Evolutionary conservation across 805 yeast species (phyloP).

Genomic region (Candida awuae): DNA sequence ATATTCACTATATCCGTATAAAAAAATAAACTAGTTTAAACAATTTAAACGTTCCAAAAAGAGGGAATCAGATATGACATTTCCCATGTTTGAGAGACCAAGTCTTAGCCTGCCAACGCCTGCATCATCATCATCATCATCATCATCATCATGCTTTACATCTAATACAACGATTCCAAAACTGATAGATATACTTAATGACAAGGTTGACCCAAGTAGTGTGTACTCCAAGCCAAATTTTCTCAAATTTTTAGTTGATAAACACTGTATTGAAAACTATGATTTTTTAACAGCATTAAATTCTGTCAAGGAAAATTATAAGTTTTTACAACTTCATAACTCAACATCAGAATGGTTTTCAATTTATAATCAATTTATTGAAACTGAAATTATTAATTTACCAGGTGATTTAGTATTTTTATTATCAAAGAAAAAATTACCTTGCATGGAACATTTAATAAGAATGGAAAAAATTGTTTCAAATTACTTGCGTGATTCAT

Average conservation of each 20-base stretch:
- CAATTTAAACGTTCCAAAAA: too few relatives aligned
- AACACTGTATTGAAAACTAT: constrained; percentile 30
- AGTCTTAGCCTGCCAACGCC: background rate
- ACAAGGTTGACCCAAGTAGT: constrained; percentile 17
- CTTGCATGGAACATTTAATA: constrained; percentile 14
- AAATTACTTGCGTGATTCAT: constrained; percentile 24
- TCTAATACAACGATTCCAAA: constrained; percentile 19
- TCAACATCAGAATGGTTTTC: constrained; percentile 21
- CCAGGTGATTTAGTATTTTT: constrained; percentile 22
- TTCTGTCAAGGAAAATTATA: constrained; percentile 14
- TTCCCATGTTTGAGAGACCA: too few relatives aligned
- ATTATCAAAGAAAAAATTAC: constrained; percentile 16
- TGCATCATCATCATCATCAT: background rate
- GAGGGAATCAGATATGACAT: too few relatives aligned
- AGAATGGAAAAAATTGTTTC: constrained; percentile 18
- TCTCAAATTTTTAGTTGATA: constrained; percentile 22
- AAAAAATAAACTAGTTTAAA: too few relatives aligned
- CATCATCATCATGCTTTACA: background rate
- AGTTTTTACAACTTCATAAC: background rate
- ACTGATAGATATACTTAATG: constrained; percentile 23
- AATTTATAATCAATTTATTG: constrained; percentile 23
- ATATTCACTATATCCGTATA: too few relatives aligned
- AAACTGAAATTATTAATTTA: constrained; percentile 27
- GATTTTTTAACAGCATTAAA: constrained; percentile 27
- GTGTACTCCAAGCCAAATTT: constrained; percentile 23